A percentile compares a stretch with the other conserved stretches of the same genome.
phyloP scores from a whole-genome alignment of 177 flowering plant species.

The Vitis hybrid region DNA sequence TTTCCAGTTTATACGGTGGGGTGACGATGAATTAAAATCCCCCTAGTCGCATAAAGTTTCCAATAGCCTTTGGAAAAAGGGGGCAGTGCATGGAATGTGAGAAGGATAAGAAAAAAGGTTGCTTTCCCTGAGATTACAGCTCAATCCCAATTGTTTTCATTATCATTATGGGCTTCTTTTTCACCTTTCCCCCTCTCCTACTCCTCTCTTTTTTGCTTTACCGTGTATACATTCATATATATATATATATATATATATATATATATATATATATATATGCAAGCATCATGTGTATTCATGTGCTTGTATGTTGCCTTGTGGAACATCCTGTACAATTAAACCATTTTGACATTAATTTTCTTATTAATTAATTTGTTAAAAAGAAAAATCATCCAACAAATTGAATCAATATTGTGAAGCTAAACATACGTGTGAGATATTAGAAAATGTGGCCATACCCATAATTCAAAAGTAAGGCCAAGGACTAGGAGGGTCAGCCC shows the following conservation, averaged over 20 bases:
- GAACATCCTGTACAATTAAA: too few relatives aligned
- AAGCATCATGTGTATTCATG: background rate
- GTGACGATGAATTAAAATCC: background rate
- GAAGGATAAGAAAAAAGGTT: background rate
- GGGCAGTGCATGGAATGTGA: slow-evolving; percentile 2
- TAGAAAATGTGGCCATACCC: too few relatives aligned
- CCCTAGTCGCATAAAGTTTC: background rate
- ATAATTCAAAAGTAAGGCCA: too few relatives aligned
- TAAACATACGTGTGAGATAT: too few relatives aligned
- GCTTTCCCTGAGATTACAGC: slow-evolving; percentile 8
- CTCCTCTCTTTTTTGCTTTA: background rate
- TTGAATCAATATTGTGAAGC: too few relatives aligned
- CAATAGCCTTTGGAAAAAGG: slow-evolving; percentile 8
- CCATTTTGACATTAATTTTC: too few relatives aligned
- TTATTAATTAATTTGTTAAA: too few relatives aligned
- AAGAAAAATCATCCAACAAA: too few relatives aligned
- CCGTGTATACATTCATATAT: background rate
- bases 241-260: too few relatives aligned
- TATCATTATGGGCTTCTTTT: background rate
- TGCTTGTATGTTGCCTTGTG: too few relatives aligned
- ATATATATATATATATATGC: too few relatives aligned
- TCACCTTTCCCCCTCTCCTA: background rate
- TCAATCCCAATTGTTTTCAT: slow-evolving; percentile 5
- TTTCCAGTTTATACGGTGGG: background rate
- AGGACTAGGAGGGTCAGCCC: too few relatives aligned